A percentile compares a stretch with the other conserved stretches of the same genome.
Conservation (phyloP, 441 rosid species). For the Gossypium laxum region DNA sequence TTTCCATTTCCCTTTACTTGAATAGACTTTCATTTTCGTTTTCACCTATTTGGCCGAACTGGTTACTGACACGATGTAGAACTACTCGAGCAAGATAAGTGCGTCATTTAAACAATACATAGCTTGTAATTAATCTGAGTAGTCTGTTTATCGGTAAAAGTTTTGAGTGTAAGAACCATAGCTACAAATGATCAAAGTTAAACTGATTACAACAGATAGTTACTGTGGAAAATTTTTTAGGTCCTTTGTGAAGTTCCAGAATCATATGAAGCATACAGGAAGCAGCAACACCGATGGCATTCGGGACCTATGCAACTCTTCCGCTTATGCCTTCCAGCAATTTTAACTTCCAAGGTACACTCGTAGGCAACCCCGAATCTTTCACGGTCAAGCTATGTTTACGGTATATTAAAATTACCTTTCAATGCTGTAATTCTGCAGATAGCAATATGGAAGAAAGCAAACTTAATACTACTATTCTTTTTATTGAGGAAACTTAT, state of each 20-base stretch:
- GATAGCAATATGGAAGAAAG: slow-evolving; percentile 80
- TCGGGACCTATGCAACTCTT: slow-evolving; percentile 93
- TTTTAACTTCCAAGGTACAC: slow-evolving; percentile 63
- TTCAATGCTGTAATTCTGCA: slow-evolving; percentile 26
- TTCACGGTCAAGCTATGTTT: not conserved
- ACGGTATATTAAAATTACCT: slow-evolving; percentile 1
- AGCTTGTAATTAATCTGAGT: not conserved
- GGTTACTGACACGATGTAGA: not conserved
- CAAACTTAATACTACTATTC: slow-evolving; percentile 68
- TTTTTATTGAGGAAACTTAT: slow-evolving; percentile 79
- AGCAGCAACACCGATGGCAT: slow-evolving; percentile 98
- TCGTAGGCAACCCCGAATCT: not conserved
- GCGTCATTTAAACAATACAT: not conserved
- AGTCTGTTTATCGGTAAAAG: not conserved
- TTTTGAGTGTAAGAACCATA: not conserved
- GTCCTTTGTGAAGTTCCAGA: slow-evolving; percentile 90
- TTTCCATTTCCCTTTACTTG: not conserved
- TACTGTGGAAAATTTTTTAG: slow-evolving; percentile 22
- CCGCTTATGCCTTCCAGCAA: slow-evolving; percentile 78
- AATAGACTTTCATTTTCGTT: not conserved
- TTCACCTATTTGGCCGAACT: not conserved
- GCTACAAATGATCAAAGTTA: not conserved
- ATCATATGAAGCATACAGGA: slow-evolving; percentile 87
- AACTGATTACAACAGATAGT: not conserved
- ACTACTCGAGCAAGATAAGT: not conserved